phyloP scores from a whole-genome alignment of 495 filamentous ascomycete genomes.

The Aspergillus diversus region DNA sequence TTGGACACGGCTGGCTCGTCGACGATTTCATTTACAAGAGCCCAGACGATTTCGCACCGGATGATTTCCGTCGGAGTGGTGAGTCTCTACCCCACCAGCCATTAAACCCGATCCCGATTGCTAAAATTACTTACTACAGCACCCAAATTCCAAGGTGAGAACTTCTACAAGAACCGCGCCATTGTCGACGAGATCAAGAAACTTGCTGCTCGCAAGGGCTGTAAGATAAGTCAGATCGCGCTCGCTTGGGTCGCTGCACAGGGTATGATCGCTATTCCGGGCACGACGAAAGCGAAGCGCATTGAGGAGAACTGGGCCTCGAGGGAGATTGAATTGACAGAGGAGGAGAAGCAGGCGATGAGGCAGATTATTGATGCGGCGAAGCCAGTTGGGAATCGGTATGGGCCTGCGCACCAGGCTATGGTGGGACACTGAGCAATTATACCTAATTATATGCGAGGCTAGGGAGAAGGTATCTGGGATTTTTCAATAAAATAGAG shows the following conservation, averaged over 20 bases:
- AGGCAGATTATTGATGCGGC: slow-evolving; percentile 42
- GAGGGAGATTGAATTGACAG: slow-evolving; percentile 38
- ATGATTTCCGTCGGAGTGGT: slow-evolving; percentile 47
- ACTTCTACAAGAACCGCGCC: slow-evolving; percentile 51
- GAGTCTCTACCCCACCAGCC: slow-evolving; percentile 11
- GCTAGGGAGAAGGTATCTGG: no score
- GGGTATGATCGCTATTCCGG: slow-evolving; percentile 52
- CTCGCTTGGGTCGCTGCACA: slow-evolving; percentile 53
- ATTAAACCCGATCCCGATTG: neutral
- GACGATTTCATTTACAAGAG: slow-evolving; percentile 47
- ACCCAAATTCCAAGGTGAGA: slow-evolving; percentile 55
- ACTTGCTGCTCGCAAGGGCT: slow-evolving; percentile 42
- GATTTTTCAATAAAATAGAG: no score
- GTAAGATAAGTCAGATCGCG: slow-evolving; percentile 44
- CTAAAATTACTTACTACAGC: slow-evolving; percentile 22
- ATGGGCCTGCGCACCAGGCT: slow-evolving; percentile 36
- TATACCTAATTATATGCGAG: no score
- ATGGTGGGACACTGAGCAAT: slow-evolving; percentile 40
- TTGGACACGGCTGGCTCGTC: slow-evolving; percentile 52
- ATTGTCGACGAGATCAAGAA: slow-evolving; percentile 51
- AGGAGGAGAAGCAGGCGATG: slow-evolving; percentile 43
- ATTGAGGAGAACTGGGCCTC: slow-evolving; percentile 49
- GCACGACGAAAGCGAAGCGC: slow-evolving; percentile 48
- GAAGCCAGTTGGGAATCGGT: slow-evolving; percentile 44
- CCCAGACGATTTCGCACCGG: slow-evolving; percentile 47